Evolutionary conservation across 2,329 filamentous ascomycete species (phyloP).

Genomic region (Aspergillus spinulosporus): DNA sequence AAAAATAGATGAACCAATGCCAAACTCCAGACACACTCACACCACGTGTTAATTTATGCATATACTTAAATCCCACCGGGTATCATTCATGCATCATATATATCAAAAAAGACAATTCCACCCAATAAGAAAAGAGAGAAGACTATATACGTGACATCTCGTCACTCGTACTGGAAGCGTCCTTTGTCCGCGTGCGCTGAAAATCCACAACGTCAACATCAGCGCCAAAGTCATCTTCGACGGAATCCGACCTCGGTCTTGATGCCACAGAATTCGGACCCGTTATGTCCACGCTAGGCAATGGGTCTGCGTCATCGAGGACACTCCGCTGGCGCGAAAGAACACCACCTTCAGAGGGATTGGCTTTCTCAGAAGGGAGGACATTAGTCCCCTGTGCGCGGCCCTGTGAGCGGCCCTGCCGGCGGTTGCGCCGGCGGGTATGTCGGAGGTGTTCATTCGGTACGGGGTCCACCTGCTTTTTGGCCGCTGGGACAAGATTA

Average conservation of each 20-base stretch:
- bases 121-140: not conserved
- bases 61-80: not conserved
- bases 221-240: not conserved
- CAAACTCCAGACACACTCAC: not conserved
- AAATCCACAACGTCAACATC: not conserved
- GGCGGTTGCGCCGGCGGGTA: constrained; percentile 24
- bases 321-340: constrained; percentile 33
- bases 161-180: not conserved
- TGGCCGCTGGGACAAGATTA: constrained; percentile 49
- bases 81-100: constrained; percentile 3
- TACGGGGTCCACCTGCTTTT: constrained; percentile 54
- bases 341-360: constrained; percentile 31
- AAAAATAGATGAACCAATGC: not conserved
- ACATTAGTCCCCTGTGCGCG: constrained; percentile 1
- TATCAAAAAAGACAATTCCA: not conserved
- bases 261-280: not conserved
- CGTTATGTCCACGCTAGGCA: constrained; percentile 19
- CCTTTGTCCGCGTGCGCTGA: not conserved
- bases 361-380: constrained; percentile 32
- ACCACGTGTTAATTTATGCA: too few species aligned
- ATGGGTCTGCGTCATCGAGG: constrained; percentile 22
- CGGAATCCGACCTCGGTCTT: not conserved
- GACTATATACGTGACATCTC: not conserved
- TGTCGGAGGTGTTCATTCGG: constrained; percentile 39
- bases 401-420: constrained; percentile 1